Evolutionary conservation across 2,329 filamentous ascomycete genomes (phyloP), one percentile per base, ranked within the genome.

Genomic region (Microdochium paspali): DNA sequence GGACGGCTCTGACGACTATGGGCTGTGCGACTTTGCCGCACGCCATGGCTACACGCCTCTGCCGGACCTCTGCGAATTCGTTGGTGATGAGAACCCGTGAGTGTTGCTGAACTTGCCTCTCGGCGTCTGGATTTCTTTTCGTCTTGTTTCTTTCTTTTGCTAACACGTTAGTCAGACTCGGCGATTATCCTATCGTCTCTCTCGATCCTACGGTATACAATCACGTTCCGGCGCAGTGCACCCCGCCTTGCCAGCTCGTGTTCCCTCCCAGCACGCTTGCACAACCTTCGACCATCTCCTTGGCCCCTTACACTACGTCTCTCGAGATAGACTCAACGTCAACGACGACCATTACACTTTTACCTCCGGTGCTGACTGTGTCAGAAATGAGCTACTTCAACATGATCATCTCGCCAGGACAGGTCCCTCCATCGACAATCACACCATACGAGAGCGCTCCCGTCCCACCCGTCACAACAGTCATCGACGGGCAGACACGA

Each of bases 221-320:
- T n/a, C 10, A 18, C 6, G n/a, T 35, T 12, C 31, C 31, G 5
- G 31, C 31, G 15, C 47, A 49, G 25, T 49, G 47, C 44, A 30
- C 23, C 24, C 44, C 47, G 13, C 44, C 47, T 30, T 49, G 47
- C 35, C 44, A 10, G 10, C n/a, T 49, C 3, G 47, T 49, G 13
- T 44, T 49, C 15, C 30, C 47, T 24, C 47, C 47, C 12, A 46
- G 28, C 44, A 20, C 44, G 5, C 25, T 49, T n/a, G 30, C 47
- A 2, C 6, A 25, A 24, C 28, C 47, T 9, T 46, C 47, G 4
- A 49, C 47, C n/a, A 46, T 49, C 44, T 42, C 47, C 15, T 46
- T 49, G 20, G 31, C 47, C 6, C 13, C 21, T 12, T 49, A 49
- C 35, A 49, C 47, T 25, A 49, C 47, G 18, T 49, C 47, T 2